Evolutionary conservation across 202 grass and related monocot species (phyloP), one percentile per base, ranked within the genome.

Genomic region (Hordeum pubiflorum): DNA sequence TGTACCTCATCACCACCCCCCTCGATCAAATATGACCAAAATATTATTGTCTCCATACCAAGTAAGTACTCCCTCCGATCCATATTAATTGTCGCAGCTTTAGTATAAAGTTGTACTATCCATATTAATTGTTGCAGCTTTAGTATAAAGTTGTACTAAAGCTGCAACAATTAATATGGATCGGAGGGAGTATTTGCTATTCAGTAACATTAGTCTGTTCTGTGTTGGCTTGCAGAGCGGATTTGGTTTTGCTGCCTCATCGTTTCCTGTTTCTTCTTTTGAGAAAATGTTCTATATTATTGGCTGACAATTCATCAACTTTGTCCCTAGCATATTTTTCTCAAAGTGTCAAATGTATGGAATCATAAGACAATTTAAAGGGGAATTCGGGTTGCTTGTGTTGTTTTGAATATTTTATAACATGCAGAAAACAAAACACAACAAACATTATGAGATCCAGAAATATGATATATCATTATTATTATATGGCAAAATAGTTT

Each of bases 21-120:
- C 69, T 39, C 81, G 92, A 59, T 27, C 88, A 18, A 81, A 84
- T 71, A 79, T 43, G 29, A 84, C 63, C 40, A 92, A 80, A 84
- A 91, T 93, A 76, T 84, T 83, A 78, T 68, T 98, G 24, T 89
- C 95, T 14, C 92, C 95, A 26, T 84, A 91, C 75, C 92, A 98
- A 89, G 95, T 97, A 94, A 89, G 78, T 46, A 46, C 43, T 46
- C 43, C 43, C 43, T 12, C 12, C 43, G 43, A 6, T 46, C 43
- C 43, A 46, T 46, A 46, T 46, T 46, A 46, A 46, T 46, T 14
- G 43, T 14, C 43, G 13, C 43, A 46, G 43, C 43, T 46, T 14
- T 46, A 14, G 43, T 31, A 31, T 31, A 31, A 31, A 31, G 29
- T 31, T 31, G 2, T 26, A 26, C 24, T 26, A 26, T 26, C 24